phyloP scores from a whole-genome alignment of 2,329 filamentous ascomycete species.

The Monosporascus sp. region DNA sequence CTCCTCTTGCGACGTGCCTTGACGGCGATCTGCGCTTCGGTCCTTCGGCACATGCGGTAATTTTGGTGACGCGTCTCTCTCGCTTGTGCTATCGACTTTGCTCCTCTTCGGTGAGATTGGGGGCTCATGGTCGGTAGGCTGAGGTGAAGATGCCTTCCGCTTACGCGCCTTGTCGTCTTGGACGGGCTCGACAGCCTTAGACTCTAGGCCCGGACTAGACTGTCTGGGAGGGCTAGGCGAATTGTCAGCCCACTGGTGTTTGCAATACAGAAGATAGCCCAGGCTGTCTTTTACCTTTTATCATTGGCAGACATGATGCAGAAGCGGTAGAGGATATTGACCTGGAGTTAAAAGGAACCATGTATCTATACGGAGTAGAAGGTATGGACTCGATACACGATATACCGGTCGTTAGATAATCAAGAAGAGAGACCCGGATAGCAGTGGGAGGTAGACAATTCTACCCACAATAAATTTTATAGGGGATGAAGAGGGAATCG shows the following conservation, averaged over 20 bases:
- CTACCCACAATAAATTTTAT: neutral
- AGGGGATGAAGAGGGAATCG: neutral
- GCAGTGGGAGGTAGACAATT: neutral
- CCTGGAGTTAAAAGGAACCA: neutral
- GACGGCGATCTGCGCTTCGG: constrained; percentile 29
- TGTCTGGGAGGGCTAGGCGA: constrained; percentile 7
- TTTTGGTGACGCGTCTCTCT: constrained; percentile 8
- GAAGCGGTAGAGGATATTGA: neutral
- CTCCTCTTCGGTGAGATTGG: constrained; percentile 22
- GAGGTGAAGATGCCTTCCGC: constrained; percentile 25
- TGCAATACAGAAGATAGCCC: neutral
- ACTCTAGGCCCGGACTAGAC: constrained; percentile 8
- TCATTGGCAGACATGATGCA: neutral
- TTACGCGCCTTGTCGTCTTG: constrained; percentile 20
- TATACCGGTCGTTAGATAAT: too few relatives aligned
- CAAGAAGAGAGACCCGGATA: too few relatives aligned
- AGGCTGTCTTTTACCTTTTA: neutral
- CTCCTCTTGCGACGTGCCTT: constrained; percentile 57
- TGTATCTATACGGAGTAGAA: too few relatives aligned
- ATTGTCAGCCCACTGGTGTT: neutral
- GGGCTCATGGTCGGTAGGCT: constrained; percentile 10
- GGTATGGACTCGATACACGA: too few relatives aligned
- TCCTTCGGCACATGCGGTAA: constrained; percentile 7
- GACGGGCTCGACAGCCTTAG: constrained; percentile 8
- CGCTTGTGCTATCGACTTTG: constrained; percentile 11